Base-by-base conservation (phyloP, 1,284 basidiomycete species). In the Leccinum subfulvum region DNA sequence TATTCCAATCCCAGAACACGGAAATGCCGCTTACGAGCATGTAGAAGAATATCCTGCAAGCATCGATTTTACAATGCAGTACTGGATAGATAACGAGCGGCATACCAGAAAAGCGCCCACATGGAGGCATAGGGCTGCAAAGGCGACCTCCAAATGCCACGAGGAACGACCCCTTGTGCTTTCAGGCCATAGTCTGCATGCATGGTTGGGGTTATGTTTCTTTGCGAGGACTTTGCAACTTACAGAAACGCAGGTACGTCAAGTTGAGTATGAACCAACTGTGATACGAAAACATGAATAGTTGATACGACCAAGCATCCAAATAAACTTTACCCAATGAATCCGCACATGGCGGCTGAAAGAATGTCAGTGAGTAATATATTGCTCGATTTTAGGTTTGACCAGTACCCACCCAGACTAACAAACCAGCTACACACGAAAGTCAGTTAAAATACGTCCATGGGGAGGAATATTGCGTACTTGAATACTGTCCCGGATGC, bases 201-300 rank as follows among this genome's bases (percentile, higher is more conserved):
- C 13, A 10, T 3, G n/a, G 70, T 74, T 76, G 56, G 57, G 6
- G 56, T 1, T 33, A 70, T 74, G 39, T 4, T 58, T 60, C 16
- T 18, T 52, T n/a, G 53, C 35, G 9, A 28, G 4, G 11, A 41
- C 8, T 57, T 28, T 1, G 8, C 3, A 14, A 61, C 72, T 60
- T 37, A 75, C 75, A 82, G 77, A 84, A 87, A 65, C 82, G 80
- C 28, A 84, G 70, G 71, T 84, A 86, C 1, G 81, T 78, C 33
- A 77, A 59, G 58, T 82, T 78, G 68, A 86, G 83, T 57, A 76
- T 71, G 58, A 74, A 67, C 80, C 81, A 84, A 37, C 77, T 71
- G 18, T 49, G 21, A 37, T 9, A 52, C 16, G 14, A 51, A 35
- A 33, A 41, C 11, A 28, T 68, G 18, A 56, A 58, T 47, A 44